Evolutionary conservation across 2,329 filamentous ascomycete species (phyloP).

Genomic region (Teratosphaeriaceae sp.): DNA sequence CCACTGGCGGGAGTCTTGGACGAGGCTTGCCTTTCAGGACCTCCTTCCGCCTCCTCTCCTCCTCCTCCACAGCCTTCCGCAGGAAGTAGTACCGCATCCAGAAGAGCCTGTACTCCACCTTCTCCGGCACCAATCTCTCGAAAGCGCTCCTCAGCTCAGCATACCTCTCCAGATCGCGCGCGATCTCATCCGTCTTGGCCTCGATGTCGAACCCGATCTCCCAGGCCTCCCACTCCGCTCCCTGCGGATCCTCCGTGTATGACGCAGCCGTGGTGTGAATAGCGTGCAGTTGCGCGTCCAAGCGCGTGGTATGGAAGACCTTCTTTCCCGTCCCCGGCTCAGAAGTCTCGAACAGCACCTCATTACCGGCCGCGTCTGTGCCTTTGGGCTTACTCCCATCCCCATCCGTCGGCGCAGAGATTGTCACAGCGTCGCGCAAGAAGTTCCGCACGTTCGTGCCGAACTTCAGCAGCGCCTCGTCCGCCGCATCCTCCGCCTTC

Average conservation of each 20-base stretch:
- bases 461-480: constrained; percentile 89
- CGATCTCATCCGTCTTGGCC: constrained; percentile 76
- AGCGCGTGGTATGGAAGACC: constrained; percentile 88
- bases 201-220: constrained; percentile 69
- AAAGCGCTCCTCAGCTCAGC: constrained; percentile 79
- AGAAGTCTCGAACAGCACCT: constrained; percentile 88
- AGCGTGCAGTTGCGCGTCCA: constrained; percentile 92
- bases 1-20: too few species aligned
- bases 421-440: constrained; percentile 80
- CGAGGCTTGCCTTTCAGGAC: constrained; percentile 72
- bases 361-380: constrained; percentile 28
- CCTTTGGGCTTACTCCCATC: constrained; percentile 36
- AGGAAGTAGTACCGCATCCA: constrained; percentile 97
- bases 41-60: constrained; percentile 82
- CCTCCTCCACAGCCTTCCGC: constrained; percentile 84
- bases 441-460: constrained; percentile 86
- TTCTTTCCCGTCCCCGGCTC: constrained; percentile 78
- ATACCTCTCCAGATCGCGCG: constrained; percentile 75
- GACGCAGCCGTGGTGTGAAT: constrained; percentile 80
- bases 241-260: constrained; percentile 71
- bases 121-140: constrained; percentile 92
- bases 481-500: constrained; percentile 87
- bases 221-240: constrained; percentile 69
- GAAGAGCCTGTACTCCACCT: constrained; percentile 81
- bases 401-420: constrained; percentile 61